phyloP scores from a whole-genome alignment of 768 basidiomycete species.

The Phylloporus arenicola region DNA sequence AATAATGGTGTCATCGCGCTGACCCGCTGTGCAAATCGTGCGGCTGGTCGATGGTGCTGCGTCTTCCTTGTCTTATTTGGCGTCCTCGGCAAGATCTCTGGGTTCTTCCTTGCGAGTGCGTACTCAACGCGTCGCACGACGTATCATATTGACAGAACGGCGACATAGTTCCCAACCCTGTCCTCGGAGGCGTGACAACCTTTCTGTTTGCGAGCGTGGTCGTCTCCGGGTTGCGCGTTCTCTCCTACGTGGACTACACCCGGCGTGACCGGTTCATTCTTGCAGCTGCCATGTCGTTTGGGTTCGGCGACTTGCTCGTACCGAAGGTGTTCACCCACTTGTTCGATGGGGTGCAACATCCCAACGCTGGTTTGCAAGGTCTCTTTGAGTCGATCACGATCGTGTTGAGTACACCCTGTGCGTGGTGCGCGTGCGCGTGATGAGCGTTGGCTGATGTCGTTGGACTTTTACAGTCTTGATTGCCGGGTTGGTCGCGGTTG shows the following conservation, averaged over 20 bases:
- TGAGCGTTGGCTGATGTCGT: neutral
- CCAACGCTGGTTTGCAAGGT: slow-evolving; percentile 54
- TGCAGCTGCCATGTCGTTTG: slow-evolving; percentile 62
- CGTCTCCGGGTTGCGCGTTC: slow-evolving; percentile 64
- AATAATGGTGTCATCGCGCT: slow-evolving; percentile 82
- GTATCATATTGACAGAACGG: neutral
- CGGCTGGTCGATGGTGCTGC: slow-evolving; percentile 77
- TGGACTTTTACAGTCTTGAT: slow-evolving; percentile 40
- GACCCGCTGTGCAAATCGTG: slow-evolving; percentile 77
- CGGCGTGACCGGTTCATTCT: slow-evolving; percentile 67
- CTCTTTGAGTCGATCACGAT: slow-evolving; percentile 77
- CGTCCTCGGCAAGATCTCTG: slow-evolving; percentile 74
- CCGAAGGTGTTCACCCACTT: slow-evolving; percentile 61
- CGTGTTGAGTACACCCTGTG: slow-evolving; percentile 75
- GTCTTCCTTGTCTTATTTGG: slow-evolving; percentile 76
- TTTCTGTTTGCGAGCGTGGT: slow-evolving; percentile 79
- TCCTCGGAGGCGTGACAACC: slow-evolving; percentile 81
- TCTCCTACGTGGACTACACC: slow-evolving; percentile 54
- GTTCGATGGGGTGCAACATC: slow-evolving; percentile 55
- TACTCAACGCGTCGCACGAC: neutral
- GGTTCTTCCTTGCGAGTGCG: slow-evolving; percentile 73
- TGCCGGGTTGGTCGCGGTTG: slow-evolving; percentile 51
- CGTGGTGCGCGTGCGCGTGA: slow-evolving; percentile 24
- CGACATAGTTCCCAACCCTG: slow-evolving; percentile 61
- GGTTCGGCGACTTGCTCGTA: slow-evolving; percentile 66